Conservation (phyloP, 148 eudicot species). For the Vaccinium darrowii region DNA sequence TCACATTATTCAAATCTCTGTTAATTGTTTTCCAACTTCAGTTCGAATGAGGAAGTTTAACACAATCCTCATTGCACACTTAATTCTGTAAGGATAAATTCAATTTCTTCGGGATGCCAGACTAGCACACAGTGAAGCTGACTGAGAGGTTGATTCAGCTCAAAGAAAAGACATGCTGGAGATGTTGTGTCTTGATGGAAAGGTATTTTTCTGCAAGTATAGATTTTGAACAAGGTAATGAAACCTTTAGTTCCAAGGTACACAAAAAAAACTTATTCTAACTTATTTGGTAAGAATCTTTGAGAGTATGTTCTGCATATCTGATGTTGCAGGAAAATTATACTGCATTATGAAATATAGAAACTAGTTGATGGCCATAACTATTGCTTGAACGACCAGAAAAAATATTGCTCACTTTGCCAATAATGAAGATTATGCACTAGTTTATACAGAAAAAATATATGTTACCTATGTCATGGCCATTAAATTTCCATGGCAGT, state of each 20-base stretch:
- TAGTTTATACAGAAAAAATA: background rate
- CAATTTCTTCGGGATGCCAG: background rate
- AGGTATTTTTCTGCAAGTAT: background rate
- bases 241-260: background rate
- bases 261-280: background rate
- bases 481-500: background rate
- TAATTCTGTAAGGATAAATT: background rate
- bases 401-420: background rate
- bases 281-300: background rate
- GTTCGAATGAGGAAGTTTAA: background rate
- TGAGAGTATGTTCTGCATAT: background rate
- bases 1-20: background rate
- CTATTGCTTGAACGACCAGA: background rate
- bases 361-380: background rate
- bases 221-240: background rate
- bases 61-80: background rate
- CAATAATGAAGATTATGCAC: background rate
- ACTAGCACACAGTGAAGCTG: background rate
- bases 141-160: background rate
- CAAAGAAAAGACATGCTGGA: background rate
- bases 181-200: background rate
- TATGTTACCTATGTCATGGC: background rate
- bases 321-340: background rate
- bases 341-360: background rate
- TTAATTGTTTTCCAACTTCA: background rate